Percentiles rank a stretch among this genome's conserved stretches.
Conservation (phyloP, 2,329 filamentous ascomycete genomes). For the Ophiostoma montium region DNA sequence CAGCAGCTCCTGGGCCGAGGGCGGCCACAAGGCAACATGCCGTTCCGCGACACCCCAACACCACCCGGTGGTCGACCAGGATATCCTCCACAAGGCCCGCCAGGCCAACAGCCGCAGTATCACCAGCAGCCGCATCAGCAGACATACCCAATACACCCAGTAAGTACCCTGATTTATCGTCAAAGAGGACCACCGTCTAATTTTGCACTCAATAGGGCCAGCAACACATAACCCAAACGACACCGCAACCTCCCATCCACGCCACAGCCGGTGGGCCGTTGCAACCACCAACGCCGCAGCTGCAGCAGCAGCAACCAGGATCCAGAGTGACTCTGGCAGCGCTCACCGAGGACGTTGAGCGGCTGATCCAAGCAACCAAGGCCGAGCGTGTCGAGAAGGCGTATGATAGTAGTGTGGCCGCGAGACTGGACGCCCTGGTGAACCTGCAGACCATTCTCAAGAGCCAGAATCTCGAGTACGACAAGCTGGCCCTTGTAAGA, state of each 20-base stretch:
- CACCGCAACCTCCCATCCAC: slow-evolving; percentile 25
- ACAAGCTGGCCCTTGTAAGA: slow-evolving; percentile 73
- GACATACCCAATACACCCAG: slow-evolving; percentile 16
- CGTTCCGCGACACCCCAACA: slow-evolving; percentile 60
- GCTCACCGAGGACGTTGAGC: slow-evolving; percentile 71
- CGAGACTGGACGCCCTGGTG: slow-evolving; percentile 69
- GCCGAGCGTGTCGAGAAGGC: slow-evolving; percentile 62
- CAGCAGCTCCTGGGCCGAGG: slow-evolving; percentile 38
- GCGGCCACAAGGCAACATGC: slow-evolving; percentile 28
- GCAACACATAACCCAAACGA: slow-evolving; percentile 15
- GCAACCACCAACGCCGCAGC: slow-evolving; percentile 19
- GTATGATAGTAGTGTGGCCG: slow-evolving; percentile 61
- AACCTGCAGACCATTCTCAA: slow-evolving; percentile 73
- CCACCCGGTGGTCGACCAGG: slow-evolving; percentile 41
- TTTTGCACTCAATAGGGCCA: neutral
- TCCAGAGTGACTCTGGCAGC: slow-evolving; percentile 50
- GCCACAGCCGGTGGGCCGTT: slow-evolving; percentile 24
- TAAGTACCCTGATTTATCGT: slow-evolving; percentile 8
- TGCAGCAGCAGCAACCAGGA: slow-evolving; percentile 3
- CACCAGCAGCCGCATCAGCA: slow-evolving; percentile 16
- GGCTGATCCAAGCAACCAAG: slow-evolving; percentile 59
- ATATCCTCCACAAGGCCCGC: slow-evolving; percentile 17
- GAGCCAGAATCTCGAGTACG: slow-evolving; percentile 60
- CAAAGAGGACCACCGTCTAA: neutral
- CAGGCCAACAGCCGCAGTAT: slow-evolving; percentile 19